These are phyloP conservation scores for Camellia lanceoleosa DNA, from an alignment of 148 eudicot genomes.

Conservation along the genomic window DNA sequence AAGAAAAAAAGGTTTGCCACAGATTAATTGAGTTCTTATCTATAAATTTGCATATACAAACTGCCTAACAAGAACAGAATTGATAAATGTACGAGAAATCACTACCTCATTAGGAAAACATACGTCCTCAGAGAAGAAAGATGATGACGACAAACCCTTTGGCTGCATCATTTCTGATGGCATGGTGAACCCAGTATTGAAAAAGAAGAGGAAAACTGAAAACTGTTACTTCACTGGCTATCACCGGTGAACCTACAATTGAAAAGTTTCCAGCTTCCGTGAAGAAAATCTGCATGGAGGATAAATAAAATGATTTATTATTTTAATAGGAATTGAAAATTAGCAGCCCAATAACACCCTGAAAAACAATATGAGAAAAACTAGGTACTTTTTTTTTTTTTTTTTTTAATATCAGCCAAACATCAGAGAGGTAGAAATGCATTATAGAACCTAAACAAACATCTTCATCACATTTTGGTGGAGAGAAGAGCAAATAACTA, in stretches of 20 bases:
- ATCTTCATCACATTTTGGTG: background rate
- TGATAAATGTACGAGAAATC: background rate
- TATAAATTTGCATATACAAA: background rate
- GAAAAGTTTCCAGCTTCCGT: conserved; percentile 13
- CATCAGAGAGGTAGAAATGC: background rate
- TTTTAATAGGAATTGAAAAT: background rate
- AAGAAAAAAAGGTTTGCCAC: background rate
- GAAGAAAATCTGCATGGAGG: conserved; percentile 21
- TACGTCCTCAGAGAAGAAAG: conserved; percentile 42
- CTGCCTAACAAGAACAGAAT: background rate
- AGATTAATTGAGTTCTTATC: background rate
- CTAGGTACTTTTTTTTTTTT: background rate
- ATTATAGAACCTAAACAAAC: background rate
- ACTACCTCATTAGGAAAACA: conserved; percentile 50
- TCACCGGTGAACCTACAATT: conserved; percentile 11
- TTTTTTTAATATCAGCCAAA: background rate
- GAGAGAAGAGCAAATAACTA: background rate
- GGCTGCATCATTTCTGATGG: conserved; percentile 52
- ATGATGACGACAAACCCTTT: conserved; percentile 42
- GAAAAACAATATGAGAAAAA: background rate
- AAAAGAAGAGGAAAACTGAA: background rate
- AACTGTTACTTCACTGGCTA: conserved; percentile 9
- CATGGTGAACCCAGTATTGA: conserved; percentile 21
- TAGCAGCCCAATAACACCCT: background rate
- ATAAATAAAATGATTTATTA: conserved; percentile 12